phyloP scores from a whole-genome alignment of 768 basidiomycete genomes.

The Auriculariales sp. region DNA sequence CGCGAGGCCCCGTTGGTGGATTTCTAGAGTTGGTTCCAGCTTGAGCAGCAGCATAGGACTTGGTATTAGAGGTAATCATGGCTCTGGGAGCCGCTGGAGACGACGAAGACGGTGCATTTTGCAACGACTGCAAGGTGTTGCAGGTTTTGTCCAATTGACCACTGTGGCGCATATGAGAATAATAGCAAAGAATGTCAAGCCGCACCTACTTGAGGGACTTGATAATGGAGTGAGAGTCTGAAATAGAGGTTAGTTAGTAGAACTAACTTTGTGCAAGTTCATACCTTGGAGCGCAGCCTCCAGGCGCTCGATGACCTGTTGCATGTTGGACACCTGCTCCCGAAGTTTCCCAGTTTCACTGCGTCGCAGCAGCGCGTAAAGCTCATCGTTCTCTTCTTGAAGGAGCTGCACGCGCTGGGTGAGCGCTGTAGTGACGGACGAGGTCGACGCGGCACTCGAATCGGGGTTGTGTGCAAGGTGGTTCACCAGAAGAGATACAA shows the following conservation, averaged over 20 bases:
- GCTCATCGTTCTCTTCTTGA: conserved; percentile 79
- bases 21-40: conserved; percentile 23
- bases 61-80: no score
- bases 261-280: background rate
- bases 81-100: background rate
- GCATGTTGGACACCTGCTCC: conserved; percentile 62
- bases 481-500: conserved; percentile 54
- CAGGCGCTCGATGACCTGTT: conserved; percentile 50
- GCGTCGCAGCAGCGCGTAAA: conserved; percentile 58
- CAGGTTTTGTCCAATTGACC: conserved; percentile 67
- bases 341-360: conserved; percentile 71
- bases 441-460: conserved; percentile 25
- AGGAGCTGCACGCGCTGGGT: conserved; percentile 56
- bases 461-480: conserved; percentile 38
- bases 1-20: conserved; percentile 67
- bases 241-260: background rate
- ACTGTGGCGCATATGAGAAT: conserved; percentile 22
- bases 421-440: conserved; percentile 50
- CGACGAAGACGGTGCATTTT: conserved; percentile 28
- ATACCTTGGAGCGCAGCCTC: conserved; percentile 67
- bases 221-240: conserved; percentile 71
- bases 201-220: conserved; percentile 51
- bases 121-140: conserved; percentile 36
- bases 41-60: background rate
- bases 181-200: conserved; percentile 7